Evolutionary conservation across 1,284 basidiomycete genomes (phyloP), one percentile per base, ranked within the genome.

Genomic region (Tylopilus orsonianus): DNA sequence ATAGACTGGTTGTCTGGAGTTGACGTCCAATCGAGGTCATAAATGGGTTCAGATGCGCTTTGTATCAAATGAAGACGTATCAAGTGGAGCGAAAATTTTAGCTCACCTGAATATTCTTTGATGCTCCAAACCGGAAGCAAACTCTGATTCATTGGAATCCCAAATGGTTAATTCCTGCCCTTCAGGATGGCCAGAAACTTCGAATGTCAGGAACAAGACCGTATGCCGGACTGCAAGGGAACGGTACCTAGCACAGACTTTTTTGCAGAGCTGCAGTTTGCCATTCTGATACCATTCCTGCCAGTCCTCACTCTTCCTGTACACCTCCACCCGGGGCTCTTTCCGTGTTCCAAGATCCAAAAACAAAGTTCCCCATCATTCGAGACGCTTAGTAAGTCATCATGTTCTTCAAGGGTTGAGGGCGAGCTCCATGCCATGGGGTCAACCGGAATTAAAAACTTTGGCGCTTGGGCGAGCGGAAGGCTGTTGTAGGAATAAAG

Each of bases 71-170:
- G 37, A 50, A 26, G 19, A 39, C 20, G 20, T 29, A 20, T 12
- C 14, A 13, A 22, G 7, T 33, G 41, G 32, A 24, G 22, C 12
- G 35, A 24, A n/a, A 60, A 71, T 46, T 57, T 2, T 18, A 23
- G 23, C 57, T 48, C 38, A 90, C 89, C 74, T 76, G 50, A 83
- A 84, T 12, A 78, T 66, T 27, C 75, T 73, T 26, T 75, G 73
- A 60, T 85, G 87, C 67, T 96, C 93, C 41, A 93, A 71, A 2
- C 94, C 94, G 1, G 90, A 90, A 5, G 90, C 84, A 66, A 97
- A 97, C 65, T 95, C 90, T n/a, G 89, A 93, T 64, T 90, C 89
- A 51, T 87, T 88, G 0, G 92, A 95, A 66, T 97, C 92, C 93
- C 93, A 97, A 18, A 97, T 91, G 0, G 91, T 93, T 47, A 96